Percentiles rank a stretch among this genome's conserved stretches.
Evolutionary conservation across 106 monocot species (phyloP).

Genomic region (Acorus calamus): DNA sequence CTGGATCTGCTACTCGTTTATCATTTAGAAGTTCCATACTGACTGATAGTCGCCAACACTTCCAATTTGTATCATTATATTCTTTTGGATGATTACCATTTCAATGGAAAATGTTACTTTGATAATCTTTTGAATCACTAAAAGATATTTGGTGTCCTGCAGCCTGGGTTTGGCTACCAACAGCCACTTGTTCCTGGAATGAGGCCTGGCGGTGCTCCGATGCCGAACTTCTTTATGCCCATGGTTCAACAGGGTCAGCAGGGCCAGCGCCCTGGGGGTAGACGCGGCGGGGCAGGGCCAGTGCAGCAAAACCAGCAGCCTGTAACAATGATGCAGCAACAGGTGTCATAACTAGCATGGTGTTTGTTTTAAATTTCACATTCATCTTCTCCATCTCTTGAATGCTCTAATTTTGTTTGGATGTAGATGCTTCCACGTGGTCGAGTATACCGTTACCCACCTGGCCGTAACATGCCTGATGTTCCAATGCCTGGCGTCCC

Average conservation of each 20-base stretch:
- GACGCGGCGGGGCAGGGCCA: constrained; percentile 46
- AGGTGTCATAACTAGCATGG: constrained; percentile 8
- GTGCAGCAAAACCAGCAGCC: constrained; percentile 55
- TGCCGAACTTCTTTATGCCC: constrained; percentile 70
- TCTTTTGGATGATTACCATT: too few relatives aligned
- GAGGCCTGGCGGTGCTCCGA: constrained; percentile 64
- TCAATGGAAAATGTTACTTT: too few relatives aligned
- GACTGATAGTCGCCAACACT: not conserved
- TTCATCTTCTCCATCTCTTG: too few relatives aligned
- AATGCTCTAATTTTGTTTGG: not conserved
- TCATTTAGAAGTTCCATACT: not conserved
- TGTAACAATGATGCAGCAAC: constrained; percentile 48
- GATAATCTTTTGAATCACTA: too few relatives aligned
- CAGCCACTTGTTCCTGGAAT: constrained; percentile 78
- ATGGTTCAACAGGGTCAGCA: constrained; percentile 74
- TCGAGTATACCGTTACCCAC: constrained; percentile 57
- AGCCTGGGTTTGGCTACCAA: constrained; percentile 81
- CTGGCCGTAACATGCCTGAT: constrained; percentile 44
- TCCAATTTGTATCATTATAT: not conserved
- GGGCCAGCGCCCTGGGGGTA: constrained; percentile 42
- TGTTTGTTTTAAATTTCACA: too few relatives aligned
- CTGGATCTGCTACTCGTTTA: not conserved
- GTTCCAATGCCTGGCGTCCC: constrained; percentile 43
- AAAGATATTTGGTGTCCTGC: not conserved
- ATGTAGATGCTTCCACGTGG: constrained; percentile 55